Percentiles rank a stretch among this genome's conserved stretches.
These are phyloP conservation scores for Xanthoconium stramineum DNA, from an alignment of 768 basidiomycete species.

Conservation along the genomic window DNA sequence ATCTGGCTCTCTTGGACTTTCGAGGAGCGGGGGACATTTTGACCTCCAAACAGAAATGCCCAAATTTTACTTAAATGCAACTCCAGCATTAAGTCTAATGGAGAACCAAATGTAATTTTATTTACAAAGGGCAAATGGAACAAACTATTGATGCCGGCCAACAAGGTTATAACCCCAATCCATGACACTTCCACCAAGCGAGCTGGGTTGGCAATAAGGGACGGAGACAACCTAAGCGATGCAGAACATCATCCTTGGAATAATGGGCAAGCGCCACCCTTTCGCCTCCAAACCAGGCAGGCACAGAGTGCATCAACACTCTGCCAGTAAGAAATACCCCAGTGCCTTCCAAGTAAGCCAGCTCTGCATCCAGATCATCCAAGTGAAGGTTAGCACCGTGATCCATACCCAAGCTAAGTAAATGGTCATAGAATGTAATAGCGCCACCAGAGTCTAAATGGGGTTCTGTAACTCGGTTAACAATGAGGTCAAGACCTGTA, in stretches of 20 bases:
- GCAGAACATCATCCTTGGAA: not conserved
- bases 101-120: too few relatives aligned
- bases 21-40: too few relatives aligned
- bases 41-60: too few relatives aligned
- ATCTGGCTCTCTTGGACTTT: too few relatives aligned
- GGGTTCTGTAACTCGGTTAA: not conserved
- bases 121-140: too few relatives aligned
- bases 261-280: not conserved
- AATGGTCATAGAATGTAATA: not conserved
- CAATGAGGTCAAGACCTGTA: not conserved
- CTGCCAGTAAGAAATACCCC: not conserved
- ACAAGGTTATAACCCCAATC: too few relatives aligned
- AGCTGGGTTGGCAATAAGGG: not conserved
- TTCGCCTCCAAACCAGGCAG: not conserved
- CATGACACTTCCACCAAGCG: not conserved
- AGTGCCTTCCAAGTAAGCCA: not conserved
- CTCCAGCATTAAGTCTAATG: too few relatives aligned
- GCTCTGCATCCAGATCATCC: not conserved
- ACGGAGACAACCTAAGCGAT: not conserved
- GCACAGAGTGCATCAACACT: not conserved
- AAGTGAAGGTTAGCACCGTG: not conserved
- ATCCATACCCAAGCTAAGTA: not conserved
- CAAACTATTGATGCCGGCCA: too few relatives aligned
- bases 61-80: too few relatives aligned
- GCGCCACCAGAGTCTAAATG: not conserved